Evolutionary conservation across 2,329 filamentous ascomycete species (phyloP), one percentile per base, ranked within the genome.

Genomic region (Penicillium sp.): DNA sequence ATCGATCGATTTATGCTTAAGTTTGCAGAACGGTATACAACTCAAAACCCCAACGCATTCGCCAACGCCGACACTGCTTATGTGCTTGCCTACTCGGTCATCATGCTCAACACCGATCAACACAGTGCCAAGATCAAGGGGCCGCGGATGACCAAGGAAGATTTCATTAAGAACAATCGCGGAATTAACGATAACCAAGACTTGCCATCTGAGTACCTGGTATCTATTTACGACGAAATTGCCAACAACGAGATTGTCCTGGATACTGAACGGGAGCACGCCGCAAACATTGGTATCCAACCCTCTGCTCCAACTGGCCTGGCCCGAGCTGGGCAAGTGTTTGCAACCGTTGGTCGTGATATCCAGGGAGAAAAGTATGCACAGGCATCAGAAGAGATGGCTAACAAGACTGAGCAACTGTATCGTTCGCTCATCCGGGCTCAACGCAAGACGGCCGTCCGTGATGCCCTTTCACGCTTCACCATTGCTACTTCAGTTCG

Each of bases 1-100:
- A 99, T 99, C 63, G 94, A 99, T 85, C 90, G 94, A 46, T 96
- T 97, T 76, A 97, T 99, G 94, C 79, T 99, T 63, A 99, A 99
- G 73, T 99, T 97, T 75, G 94, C 94, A 9, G 93, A 97, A 73
- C 87, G 93, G 57, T 99, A 99, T 72, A 89, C 96, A 49, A 89
- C 88, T 57, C 92, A 92, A 27, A 99, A 99, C 65, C 94, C 94
- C 0, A 96, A 96, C 69, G 93, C 94, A 1, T 99, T 96, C 73
- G 94, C 94, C 33, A 99, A 97, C 68, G 95, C 94, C 2, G 95
- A 99, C 71, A 99, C 95, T 0, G 93, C 94, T 14, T 99, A 99
- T 64, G 91, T 99, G 8, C 80, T 99, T 35, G 88, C 92, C 0
- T 99, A 99, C 75, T 97, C 93, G 0, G 94, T 97, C 53, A 97